A percentile compares a stretch with the other conserved stretches of the same genome.
Evolutionary conservation across 768 basidiomycete species (phyloP).

Genomic region (Clathrus columnatus): DNA sequence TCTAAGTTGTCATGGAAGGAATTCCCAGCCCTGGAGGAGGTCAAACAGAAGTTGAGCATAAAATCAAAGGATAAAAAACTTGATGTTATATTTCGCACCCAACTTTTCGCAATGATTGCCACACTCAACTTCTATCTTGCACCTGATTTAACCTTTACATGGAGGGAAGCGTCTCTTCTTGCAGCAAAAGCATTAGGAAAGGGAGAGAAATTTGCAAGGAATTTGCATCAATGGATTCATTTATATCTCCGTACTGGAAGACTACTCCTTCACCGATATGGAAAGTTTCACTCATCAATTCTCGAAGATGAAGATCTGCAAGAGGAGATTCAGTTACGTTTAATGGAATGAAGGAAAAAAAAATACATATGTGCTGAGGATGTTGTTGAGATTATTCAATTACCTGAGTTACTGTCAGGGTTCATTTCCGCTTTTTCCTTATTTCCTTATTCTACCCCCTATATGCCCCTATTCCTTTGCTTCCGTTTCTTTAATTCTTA

Average conservation of each 20-base stretch:
- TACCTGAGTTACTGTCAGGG: too few species aligned
- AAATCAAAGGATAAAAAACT: constrained; percentile 23
- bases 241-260: not conserved
- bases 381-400: too few species aligned
- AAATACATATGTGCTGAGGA: too few species aligned
- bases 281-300: constrained; percentile 8
- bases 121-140: constrained; percentile 30
- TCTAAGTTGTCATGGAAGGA: not conserved
- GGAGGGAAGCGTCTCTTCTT: constrained; percentile 26
- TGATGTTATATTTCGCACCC: constrained; percentile 23
- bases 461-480: too few species aligned
- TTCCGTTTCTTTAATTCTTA: too few species aligned
- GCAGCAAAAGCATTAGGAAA: constrained; percentile 21
- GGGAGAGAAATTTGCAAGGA: constrained; percentile 21
- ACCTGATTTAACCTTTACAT: constrained; percentile 22
- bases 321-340: constrained; percentile 9
- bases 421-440: too few species aligned
- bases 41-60: constrained; percentile 14
- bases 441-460: too few species aligned
- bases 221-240: constrained; percentile 22
- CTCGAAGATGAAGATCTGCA: constrained; percentile 11
- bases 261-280: constrained; percentile 6
- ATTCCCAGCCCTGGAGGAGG: constrained; percentile 16
- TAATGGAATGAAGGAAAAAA: constrained; percentile 8
- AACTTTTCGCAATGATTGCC: constrained; percentile 25